Evolutionary conservation across 1,284 basidiomycete genomes (phyloP).

Genomic region (Cryptococcus jaspeensis): DNA sequence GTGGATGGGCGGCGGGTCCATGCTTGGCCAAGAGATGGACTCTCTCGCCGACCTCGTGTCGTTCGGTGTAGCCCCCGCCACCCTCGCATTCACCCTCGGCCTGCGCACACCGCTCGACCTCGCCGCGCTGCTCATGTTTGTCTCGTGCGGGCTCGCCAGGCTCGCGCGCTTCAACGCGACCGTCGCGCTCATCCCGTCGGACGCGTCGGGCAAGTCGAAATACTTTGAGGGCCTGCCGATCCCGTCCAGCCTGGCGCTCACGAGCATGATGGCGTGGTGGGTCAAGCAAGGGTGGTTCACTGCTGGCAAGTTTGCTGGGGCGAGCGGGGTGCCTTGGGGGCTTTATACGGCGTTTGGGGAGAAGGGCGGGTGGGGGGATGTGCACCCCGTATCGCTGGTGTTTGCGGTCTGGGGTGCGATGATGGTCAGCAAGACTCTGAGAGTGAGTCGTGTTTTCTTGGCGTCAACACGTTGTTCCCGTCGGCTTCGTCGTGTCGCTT

Average conservation of each 20-base stretch:
- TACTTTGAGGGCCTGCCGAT: constrained; percentile 99
- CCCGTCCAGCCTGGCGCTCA: constrained; percentile 81
- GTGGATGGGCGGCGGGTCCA: constrained; percentile 90
- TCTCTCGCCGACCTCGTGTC: constrained; percentile 95
- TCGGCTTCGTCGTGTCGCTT: not conserved
- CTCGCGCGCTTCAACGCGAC: constrained; percentile 98
- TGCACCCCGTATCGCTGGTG: constrained; percentile 71
- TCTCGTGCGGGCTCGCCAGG: constrained; percentile 93
- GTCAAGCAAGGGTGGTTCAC: constrained; percentile 78
- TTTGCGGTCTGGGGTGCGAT: constrained; percentile 83
- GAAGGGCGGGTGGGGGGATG: constrained; percentile 69
- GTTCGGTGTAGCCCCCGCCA: constrained; percentile 93
- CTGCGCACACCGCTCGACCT: constrained; percentile 87
- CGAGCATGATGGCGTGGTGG: constrained; percentile 78
- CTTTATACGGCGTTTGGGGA: constrained; percentile 66
- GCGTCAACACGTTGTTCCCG: not conserved
- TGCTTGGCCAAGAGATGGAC: constrained; percentile 99
- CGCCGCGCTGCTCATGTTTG: constrained; percentile 80
- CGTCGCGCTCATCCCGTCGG: constrained; percentile 89
- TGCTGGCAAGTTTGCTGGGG: constrained; percentile 11
- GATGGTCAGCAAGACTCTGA: constrained; percentile 93
- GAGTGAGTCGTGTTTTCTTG: constrained; percentile 53
- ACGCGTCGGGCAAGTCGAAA: constrained; percentile 77
- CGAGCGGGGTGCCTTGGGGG: constrained; percentile 63
- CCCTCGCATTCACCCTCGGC: constrained; percentile 88